These are phyloP conservation scores for Fomitopsis pulvina DNA, from an alignment of 768 basidiomycete species.

Conservation along the genomic window DNA sequence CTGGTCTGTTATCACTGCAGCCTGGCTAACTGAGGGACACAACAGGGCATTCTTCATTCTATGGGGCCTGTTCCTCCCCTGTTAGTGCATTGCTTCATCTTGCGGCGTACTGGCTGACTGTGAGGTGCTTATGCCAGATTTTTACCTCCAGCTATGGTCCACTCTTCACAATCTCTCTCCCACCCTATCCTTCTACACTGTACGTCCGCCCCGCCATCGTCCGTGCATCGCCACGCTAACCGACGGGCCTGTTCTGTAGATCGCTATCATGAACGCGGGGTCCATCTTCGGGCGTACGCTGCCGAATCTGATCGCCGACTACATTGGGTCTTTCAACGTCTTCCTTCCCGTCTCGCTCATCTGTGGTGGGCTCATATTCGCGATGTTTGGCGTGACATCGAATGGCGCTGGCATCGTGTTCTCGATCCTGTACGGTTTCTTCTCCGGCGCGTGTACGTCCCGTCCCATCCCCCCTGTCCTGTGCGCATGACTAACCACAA, in stretches of 20 bases:
- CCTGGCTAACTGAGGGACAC: background rate
- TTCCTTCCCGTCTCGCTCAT: conserved; percentile 26
- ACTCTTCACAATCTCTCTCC: conserved; percentile 8
- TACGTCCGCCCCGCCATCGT: background rate
- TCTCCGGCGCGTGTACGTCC: conserved; percentile 34
- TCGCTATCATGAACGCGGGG: conserved; percentile 46
- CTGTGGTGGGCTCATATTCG: conserved; percentile 32
- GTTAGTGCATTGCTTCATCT: background rate
- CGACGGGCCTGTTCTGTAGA: no score
- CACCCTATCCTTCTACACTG: conserved; percentile 14
- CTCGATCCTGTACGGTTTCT: conserved; percentile 39
- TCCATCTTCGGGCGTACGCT: conserved; percentile 49
- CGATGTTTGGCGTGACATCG: conserved; percentile 28
- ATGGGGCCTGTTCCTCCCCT: conserved; percentile 16
- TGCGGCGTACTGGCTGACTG: background rate
- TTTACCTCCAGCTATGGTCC: conserved; percentile 15
- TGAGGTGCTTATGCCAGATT: conserved; percentile 4
- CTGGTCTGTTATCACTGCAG: no score
- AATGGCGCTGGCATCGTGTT: conserved; percentile 32
- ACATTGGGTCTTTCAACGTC: conserved; percentile 40
- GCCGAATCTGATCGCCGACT: conserved; percentile 49
- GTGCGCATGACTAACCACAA: background rate
- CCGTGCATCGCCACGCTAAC: no score
- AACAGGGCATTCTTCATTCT: conserved; percentile 2
- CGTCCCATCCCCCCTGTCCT: background rate